A percentile compares a stretch with the other conserved stretches of the same genome.
phyloP scores from a whole-genome alignment of 1,139 yeast species.

The Yamadazyma diddensiae region DNA sequence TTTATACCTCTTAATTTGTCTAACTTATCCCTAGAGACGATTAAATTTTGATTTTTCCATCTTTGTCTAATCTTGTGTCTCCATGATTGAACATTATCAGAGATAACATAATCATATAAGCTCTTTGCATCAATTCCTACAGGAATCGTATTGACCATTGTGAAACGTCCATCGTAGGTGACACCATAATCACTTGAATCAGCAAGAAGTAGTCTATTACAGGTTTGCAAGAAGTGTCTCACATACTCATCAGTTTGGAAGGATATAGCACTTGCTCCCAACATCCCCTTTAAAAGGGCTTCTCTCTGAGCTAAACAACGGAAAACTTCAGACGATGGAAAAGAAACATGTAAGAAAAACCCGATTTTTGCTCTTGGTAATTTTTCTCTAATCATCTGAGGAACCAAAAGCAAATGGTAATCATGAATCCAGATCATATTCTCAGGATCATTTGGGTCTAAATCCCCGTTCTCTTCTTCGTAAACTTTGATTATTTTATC shows the following conservation, averaged over 20 bases:
- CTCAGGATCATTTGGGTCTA: slow-evolving; percentile 40
- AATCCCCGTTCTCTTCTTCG: slow-evolving; percentile 47
- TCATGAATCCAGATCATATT: slow-evolving; percentile 86
- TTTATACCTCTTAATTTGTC: slow-evolving; percentile 87
- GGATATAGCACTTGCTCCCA: slow-evolving; percentile 85
- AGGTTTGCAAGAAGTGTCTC: slow-evolving; percentile 88
- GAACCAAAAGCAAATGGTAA: slow-evolving; percentile 85
- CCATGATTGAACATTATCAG: slow-evolving; percentile 66
- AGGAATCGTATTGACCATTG: slow-evolving; percentile 68
- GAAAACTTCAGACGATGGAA: slow-evolving; percentile 95
- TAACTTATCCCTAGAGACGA: slow-evolving; percentile 85
- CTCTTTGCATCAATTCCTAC: slow-evolving; percentile 83
- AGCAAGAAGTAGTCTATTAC: slow-evolving; percentile 77
- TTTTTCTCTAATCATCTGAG: slow-evolving; percentile 72
- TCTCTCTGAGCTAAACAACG: slow-evolving; percentile 89
- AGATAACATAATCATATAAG: slow-evolving; percentile 44
- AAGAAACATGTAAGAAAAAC: slow-evolving; percentile 87
- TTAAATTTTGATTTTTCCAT: slow-evolving; percentile 69
- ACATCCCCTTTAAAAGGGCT: slow-evolving; percentile 72
- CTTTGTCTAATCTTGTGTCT: slow-evolving; percentile 67
- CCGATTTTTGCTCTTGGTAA: slow-evolving; percentile 88
- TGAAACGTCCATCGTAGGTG: slow-evolving; percentile 62
- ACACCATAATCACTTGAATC: slow-evolving; percentile 80
- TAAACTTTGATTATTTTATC: slow-evolving; percentile 67
- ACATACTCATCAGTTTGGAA: slow-evolving; percentile 94